phyloP scores from a whole-genome alignment of 768 basidiomycete genomes.

The Asterophora lycoperdoides region DNA sequence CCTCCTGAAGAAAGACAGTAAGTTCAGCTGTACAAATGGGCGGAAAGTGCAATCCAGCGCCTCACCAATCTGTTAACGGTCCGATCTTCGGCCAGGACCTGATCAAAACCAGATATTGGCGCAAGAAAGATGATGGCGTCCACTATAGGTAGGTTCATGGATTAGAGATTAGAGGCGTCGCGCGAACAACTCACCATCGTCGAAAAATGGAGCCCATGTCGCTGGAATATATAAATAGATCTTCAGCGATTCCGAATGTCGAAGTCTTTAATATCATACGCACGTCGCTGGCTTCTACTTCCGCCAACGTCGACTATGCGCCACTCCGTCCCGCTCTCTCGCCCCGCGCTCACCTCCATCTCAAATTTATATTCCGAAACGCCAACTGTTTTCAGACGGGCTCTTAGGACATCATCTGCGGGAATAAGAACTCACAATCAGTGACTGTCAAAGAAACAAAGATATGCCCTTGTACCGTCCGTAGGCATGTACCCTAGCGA shows the following conservation, averaged over 20 bases:
- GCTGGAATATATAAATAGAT: conserved; percentile 3
- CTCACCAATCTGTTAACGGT: conserved; percentile 51
- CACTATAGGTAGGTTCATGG: conserved; percentile 10
- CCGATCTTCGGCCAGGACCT: conserved; percentile 56
- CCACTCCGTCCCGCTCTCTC: conserved; percentile 63
- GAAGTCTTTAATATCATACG: conserved; percentile 8
- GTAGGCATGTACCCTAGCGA: conserved; percentile 60
- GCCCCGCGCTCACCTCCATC: conserved; percentile 56
- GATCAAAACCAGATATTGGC: conserved; percentile 73
- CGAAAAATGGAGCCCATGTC: conserved; percentile 39
- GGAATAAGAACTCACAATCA: neutral
- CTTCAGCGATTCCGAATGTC: neutral
- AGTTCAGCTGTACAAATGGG: no score
- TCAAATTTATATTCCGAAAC: conserved; percentile 80
- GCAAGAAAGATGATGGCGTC: conserved; percentile 76
- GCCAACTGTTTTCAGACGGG: conserved; percentile 72
- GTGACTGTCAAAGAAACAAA: neutral
- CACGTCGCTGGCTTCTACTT: conserved; percentile 53
- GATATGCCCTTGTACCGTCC: conserved; percentile 43
- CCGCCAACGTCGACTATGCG: conserved; percentile 78
- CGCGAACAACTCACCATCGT: conserved; percentile 54
- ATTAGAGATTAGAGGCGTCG: conserved; percentile 20
- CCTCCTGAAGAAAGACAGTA: conserved; percentile 46
- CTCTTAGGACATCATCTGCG: conserved; percentile 71
- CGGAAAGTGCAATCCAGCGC: neutral